Evolutionary conservation across 331 rosid genomes (phyloP), one percentile per base, ranked within the genome.

Genomic region (Stylosanthes scabra): DNA sequence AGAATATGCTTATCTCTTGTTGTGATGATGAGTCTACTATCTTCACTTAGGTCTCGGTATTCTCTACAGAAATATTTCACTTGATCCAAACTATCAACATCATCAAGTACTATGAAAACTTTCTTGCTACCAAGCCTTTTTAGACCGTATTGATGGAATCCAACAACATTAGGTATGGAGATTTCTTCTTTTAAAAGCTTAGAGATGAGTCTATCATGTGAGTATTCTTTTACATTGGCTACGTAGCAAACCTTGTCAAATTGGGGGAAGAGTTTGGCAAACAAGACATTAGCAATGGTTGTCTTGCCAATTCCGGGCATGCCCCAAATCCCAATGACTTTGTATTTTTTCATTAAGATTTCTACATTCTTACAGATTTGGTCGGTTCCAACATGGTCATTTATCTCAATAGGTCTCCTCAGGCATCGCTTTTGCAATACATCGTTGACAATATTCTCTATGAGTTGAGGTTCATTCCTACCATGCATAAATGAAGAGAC

Each of bases 271-370:
- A 6, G 61, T 44, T 55, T 42, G 9, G 58, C 46, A 42, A 74
- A 64, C 12, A 64, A 4, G 3, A 2, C n/a, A 29, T 52, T 55
- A 10, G 72, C 71, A 27, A 74, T 39, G 13, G 76, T 80, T 14
- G 80, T 20, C 15, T 80, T 80, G 0, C 83, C 80, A 1, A 69
- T 46, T 0, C 80, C 78, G 0, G 39, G 71, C 72, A 74, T 74
- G 11, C 79, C 79, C 74, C 79, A 75, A 10, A 75, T 66, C 15
- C 79, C 74, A 42, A 66, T 10, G 3, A 14, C 27, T 31, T 0
- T 5, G 12, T 2, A 0, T 0, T 0, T 31, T 31, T 65, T 13
- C 11, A 75, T 25, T 7, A 56, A 11, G 0, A 3, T 11, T 11
- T 75, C 67, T 15, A 66, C 28, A 0, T 42, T 2, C 2, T 0